Conservation (phyloP, 2,329 filamentous ascomycete genomes). For the Sporothrix variecibatus region DNA sequence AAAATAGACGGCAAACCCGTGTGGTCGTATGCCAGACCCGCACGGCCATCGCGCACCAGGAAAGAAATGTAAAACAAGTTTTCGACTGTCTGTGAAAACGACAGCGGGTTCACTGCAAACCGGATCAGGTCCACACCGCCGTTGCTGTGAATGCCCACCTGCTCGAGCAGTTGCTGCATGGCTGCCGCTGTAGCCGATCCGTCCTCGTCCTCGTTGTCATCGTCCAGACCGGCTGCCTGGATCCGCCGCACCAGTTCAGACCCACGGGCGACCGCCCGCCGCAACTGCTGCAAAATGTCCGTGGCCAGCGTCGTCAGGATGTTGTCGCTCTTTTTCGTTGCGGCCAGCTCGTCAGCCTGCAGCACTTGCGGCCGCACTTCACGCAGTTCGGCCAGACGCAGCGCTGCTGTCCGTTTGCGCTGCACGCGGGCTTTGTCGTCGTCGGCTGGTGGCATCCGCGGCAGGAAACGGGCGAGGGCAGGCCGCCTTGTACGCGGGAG, state of each 20-base stretch:
- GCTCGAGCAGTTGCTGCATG: slow-evolving; percentile 51
- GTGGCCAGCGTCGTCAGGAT: slow-evolving; percentile 75
- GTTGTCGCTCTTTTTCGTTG: slow-evolving; percentile 62
- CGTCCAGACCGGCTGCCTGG: slow-evolving; percentile 41
- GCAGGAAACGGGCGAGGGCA: slow-evolving; percentile 76
- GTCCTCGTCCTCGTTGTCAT: slow-evolving; percentile 48
- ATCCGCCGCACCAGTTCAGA: slow-evolving; percentile 48
- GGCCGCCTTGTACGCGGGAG: slow-evolving; percentile 73
- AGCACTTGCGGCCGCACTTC: slow-evolving; percentile 80
- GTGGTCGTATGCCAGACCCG: slow-evolving; percentile 72
- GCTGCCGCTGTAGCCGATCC: slow-evolving; percentile 25
- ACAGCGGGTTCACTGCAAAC: slow-evolving; percentile 86
- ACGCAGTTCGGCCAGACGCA: slow-evolving; percentile 66
- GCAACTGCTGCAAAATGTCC: slow-evolving; percentile 67
- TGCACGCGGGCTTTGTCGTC: slow-evolving; percentile 78
- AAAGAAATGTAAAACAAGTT: slow-evolving; percentile 98
- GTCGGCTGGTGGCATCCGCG: slow-evolving; percentile 71
- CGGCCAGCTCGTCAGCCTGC: slow-evolving; percentile 69
- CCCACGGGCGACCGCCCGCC: slow-evolving; percentile 48
- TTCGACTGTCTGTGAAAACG: slow-evolving; percentile 92
- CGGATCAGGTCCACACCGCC: slow-evolving; percentile 78
- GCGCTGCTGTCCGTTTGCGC: slow-evolving; percentile 68
- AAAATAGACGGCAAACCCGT: slow-evolving; percentile 67
- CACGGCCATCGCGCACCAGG: slow-evolving; percentile 80
- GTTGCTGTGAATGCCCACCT: slow-evolving; percentile 64